Percentiles rank a stretch among this genome's conserved stretches.
Conservation (phyloP, 2,329 filamentous ascomycete genomes). For the Sporothrix euskadiensis region DNA sequence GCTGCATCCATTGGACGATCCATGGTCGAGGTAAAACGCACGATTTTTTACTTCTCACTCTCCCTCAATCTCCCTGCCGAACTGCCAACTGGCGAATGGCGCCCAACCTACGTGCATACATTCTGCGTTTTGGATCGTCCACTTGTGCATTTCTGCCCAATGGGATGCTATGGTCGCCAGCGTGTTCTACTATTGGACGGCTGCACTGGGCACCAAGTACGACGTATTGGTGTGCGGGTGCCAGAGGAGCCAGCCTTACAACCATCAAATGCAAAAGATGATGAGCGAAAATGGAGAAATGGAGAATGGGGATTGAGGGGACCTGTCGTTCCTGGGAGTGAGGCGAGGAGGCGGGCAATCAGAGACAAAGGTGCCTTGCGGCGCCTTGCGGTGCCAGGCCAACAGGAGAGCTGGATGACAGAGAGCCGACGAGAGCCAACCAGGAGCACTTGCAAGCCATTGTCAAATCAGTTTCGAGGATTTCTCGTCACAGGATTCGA, state of each 20-base stretch:
- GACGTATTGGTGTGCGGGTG: neutral
- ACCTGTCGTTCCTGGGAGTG: slow-evolving; percentile 2
- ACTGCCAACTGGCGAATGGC: slow-evolving; percentile 19
- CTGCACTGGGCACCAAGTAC: neutral
- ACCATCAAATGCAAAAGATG: slow-evolving; percentile 1
- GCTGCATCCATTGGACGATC: neutral
- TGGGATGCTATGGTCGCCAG: slow-evolving; percentile 24
- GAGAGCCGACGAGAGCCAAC: neutral
- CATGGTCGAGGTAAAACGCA: neutral
- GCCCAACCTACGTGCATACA: slow-evolving; percentile 24
- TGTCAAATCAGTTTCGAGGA: slow-evolving; percentile 30
- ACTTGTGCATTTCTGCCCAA: slow-evolving; percentile 32
- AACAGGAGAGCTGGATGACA: neutral
- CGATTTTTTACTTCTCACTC: neutral
- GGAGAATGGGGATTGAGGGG: neutral
- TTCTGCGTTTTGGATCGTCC: neutral
- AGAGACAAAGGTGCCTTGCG: slow-evolving; percentile 22
- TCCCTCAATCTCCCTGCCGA: slow-evolving; percentile 14
- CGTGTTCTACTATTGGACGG: slow-evolving; percentile 26
- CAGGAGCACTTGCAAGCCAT: slow-evolving; percentile 24
- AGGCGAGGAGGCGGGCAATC: slow-evolving; percentile 32
- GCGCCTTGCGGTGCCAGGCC: slow-evolving; percentile 13
- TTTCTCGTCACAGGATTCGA: slow-evolving; percentile 12
- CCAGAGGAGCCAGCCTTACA: slow-evolving; percentile 28
- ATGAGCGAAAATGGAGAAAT: neutral